Evolutionary conservation across 1,139 yeast genomes (phyloP), one percentile per base, ranked within the genome.

Genomic region (Candida pseudoviswanathii): DNA sequence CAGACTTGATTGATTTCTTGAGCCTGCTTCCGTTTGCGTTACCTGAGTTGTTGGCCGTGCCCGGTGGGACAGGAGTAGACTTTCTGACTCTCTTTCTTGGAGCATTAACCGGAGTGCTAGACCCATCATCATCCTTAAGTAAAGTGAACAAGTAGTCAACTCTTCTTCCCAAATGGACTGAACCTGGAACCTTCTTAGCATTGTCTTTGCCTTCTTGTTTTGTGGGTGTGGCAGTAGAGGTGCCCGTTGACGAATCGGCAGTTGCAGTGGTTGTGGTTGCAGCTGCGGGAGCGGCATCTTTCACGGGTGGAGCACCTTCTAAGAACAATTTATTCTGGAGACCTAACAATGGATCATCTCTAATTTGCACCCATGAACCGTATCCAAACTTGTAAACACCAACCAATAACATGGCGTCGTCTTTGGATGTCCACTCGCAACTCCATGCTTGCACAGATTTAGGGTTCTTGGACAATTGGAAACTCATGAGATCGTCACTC

Each of bases 381-480:
- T 90, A 94, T 0, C 99, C 99, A 67, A 92, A 90, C 66, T 90
- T 91, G 63, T 82, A 81, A 31, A 94, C 88, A 55, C 99, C 99
- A 40, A 88, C 82, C 54, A 95, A 68, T 48, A 95, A 75, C 84
- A 85, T 87, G 41, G 91, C 87, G 66, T 95, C 99, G 63, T 95
- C 97, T 39, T 76, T 80, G 10, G 78, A 76, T 3, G 77, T 75
- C 99, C 99, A 95, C 36, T 82, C 84, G 61, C 96, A 89, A 50
- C 83, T 80, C 99, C 99, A 95, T 39, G 90, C 92, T 62, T 83
- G 84, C 4, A 91, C 98, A 26, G 86, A 84, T 68, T 92, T 92
- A 16, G 96, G 89, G 10, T 74, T 70, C 50, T 71, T 75, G 5
- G 80, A 80, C 44, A 92, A 76, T 47, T 73, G 78, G 64, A 88